Evolutionary conservation across 106 monocot genomes (phyloP).

Genomic region (Dendrobium chrysotoxum): DNA sequence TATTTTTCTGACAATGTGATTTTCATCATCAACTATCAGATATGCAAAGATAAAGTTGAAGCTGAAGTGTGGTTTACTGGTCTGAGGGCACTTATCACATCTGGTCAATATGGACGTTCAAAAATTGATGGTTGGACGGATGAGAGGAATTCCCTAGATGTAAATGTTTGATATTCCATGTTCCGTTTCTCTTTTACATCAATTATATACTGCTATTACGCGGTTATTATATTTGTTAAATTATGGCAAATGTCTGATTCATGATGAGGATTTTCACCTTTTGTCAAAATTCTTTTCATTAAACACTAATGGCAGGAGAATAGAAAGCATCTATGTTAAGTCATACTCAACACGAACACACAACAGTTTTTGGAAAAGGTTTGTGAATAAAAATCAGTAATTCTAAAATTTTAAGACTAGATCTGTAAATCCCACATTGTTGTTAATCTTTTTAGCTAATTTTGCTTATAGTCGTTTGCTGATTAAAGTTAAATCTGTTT

Average conservation of each 20-base stretch:
- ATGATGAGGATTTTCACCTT: background rate
- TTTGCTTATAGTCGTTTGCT: too few species aligned
- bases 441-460: too few species aligned
- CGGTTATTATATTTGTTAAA: background rate
- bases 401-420: too few species aligned
- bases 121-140: slow-evolving; percentile 79
- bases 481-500: too few species aligned
- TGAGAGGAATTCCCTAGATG: slow-evolving; percentile 44
- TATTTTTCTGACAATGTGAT: slow-evolving; percentile 5
- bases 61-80: slow-evolving; percentile 78
- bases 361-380: too few species aligned
- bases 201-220: background rate
- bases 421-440: too few species aligned
- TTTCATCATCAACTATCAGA: slow-evolving; percentile 33
- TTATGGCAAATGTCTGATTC: background rate
- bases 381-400: too few species aligned
- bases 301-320: background rate
- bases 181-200: background rate
- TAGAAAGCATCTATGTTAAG: background rate
- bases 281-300: background rate
- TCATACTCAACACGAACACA: too few species aligned
- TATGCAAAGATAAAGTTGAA: slow-evolving; percentile 91
- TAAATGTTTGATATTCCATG: slow-evolving; percentile 16
- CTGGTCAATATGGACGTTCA: slow-evolving; percentile 45
- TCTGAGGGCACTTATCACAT: slow-evolving; percentile 61